Percentiles rank a stretch among this genome's conserved stretches.
Evolutionary conservation across 768 basidiomycete genomes (phyloP).

Genomic region (Mycena galopus): DNA sequence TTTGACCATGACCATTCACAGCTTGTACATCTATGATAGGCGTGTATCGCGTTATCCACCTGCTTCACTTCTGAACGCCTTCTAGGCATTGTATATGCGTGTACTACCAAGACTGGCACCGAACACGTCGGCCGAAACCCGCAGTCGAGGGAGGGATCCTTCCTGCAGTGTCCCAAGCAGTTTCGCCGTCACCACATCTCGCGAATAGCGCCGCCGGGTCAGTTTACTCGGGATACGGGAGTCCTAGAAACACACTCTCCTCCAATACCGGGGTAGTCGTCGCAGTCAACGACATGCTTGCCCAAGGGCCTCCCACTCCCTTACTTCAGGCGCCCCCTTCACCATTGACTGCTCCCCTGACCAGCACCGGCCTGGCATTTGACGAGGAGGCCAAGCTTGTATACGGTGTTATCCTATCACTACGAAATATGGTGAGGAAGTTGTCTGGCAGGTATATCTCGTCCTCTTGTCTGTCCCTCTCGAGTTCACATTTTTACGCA

Average conservation of each 20-base stretch:
- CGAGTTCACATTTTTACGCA: constrained; percentile 45
- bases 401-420: constrained; percentile 92
- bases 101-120: constrained; percentile 97
- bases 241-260: constrained; percentile 76
- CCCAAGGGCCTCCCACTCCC: constrained; percentile 51
- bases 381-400: constrained; percentile 99
- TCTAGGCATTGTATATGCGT: constrained; percentile 90
- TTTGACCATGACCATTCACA: constrained; percentile 85
- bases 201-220: constrained; percentile 45
- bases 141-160: constrained; percentile 82
- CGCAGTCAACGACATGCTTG: constrained; percentile 62
- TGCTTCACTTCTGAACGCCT: constrained; percentile 17
- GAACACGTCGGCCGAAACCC: constrained; percentile 78
- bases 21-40: constrained; percentile 96
- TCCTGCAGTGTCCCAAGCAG: constrained; percentile 83
- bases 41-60: constrained; percentile 46
- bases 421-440: constrained; percentile 96
- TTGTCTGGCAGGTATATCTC: constrained; percentile 81
- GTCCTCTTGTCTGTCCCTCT: background rate
- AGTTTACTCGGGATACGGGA: constrained; percentile 57
- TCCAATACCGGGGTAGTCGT: constrained; percentile 78
- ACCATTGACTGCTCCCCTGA: constrained; percentile 46
- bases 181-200: constrained; percentile 54
- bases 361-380: constrained; percentile 80
- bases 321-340: constrained; percentile 50